Percentiles rank a stretch among this genome's conserved stretches.
Conservation (phyloP, 139 green algal genomes). For the Haematococcus lacustris region DNA sequence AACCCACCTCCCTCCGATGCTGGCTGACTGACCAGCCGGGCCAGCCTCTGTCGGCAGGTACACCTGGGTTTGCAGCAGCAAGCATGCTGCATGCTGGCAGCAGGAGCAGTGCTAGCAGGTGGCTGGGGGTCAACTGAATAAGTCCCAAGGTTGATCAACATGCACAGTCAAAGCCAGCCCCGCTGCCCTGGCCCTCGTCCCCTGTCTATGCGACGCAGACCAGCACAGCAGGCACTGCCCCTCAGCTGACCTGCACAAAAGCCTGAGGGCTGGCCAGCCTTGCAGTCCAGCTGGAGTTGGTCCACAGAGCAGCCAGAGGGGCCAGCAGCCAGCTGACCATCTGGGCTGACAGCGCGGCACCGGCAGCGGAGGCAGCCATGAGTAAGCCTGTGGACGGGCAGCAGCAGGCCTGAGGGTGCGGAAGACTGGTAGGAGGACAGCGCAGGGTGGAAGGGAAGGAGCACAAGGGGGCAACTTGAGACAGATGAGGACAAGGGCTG, state of each 20-base stretch:
- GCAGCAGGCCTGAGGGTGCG: background rate
- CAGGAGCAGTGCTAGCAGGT: too few species aligned
- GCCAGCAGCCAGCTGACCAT: slow-evolving; percentile 49
- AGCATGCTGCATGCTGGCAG: too few species aligned
- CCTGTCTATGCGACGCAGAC: too few species aligned
- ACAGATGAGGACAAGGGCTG: background rate
- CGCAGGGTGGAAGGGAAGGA: background rate
- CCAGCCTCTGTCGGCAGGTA: too few species aligned
- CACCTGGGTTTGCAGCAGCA: too few species aligned
- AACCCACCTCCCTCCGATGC: too few species aligned
- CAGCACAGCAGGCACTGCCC: too few species aligned
- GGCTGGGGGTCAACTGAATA: too few species aligned
- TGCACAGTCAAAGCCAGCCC: too few species aligned
- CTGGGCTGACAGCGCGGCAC: slow-evolving; percentile 32
- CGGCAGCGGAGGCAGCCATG: slow-evolving; percentile 23
- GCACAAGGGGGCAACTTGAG: background rate
- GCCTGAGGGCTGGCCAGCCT: slow-evolving; percentile 28
- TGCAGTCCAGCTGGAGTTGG: slow-evolving; percentile 30
- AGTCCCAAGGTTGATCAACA: too few species aligned
- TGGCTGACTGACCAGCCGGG: too few species aligned
- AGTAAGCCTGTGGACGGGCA: slow-evolving; percentile 1
- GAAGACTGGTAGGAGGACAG: background rate
- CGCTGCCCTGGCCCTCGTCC: too few species aligned
- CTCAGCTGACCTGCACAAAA: background rate
- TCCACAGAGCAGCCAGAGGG: slow-evolving; percentile 49